Evolutionary conservation across 805 yeast genomes (phyloP), one percentile per base, ranked within the genome.

Genomic region (Ogataea paradorogensis): DNA sequence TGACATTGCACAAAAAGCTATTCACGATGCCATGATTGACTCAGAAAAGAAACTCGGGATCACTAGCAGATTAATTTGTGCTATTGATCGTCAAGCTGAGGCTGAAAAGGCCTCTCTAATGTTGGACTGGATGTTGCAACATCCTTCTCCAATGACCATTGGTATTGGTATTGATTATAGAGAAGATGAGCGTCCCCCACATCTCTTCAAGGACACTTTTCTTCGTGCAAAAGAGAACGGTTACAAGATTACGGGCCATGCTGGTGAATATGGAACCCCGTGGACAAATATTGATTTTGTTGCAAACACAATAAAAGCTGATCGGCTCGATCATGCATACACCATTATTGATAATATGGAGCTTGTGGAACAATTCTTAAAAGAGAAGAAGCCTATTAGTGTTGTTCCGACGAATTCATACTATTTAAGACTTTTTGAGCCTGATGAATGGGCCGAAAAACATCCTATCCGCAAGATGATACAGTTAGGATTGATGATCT

Each of bases 391-490:
- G 5, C 40, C 56, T 1, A 53, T 58, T 40, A 57, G 61, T 4
- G 64, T 59, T 16, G 63, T 59, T 25, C 63, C 62, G 11, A 55
- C 62, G 3, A 58, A 59, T 40, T 57, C 63, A n/a, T 59, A 59
- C 43, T 59, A 58, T 30, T 33, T 59, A 31, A 45, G 63, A 29
- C 50, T 54, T 7, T 44, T 57, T 9, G 42, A 47, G 11, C 56
- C 53, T 13, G 55, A 50, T 5, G 57, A 57, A 37, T 59, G 64
- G 64, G 60, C 62, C 3, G 14, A 30, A 7, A 55, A 55, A 35
- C 64, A 59, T 39, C 64, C 63, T 5, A 59, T 59, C 24, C 35
- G 64, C 21, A 29, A 46, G 35, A 59, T 59, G 64, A 51, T 56
- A 14, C 38, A 44, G 42, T 40, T 44, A 9, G 62, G 62, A 2